phyloP scores from a whole-genome alignment of 2,329 filamentous ascomycete genomes.

The Colletotrichum trifolii region DNA sequence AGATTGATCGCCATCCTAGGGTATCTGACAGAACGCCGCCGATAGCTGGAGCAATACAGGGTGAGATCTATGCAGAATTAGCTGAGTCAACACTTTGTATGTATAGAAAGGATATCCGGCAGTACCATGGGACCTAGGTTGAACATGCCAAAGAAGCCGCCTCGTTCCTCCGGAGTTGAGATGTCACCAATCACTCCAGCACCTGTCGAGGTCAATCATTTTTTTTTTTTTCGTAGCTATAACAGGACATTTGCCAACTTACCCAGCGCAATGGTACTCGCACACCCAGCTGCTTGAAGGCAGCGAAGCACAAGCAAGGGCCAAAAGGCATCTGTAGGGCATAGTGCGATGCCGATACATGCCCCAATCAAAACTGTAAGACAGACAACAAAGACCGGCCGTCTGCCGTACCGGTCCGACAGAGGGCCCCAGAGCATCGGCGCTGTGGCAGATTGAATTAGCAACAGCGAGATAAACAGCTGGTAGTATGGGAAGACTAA shows the following conservation, averaged over 20 bases:
- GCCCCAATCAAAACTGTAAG: conserved; percentile 45
- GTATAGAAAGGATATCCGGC: too few species aligned
- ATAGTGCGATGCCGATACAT: conserved; percentile 46
- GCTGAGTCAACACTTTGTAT: not conserved
- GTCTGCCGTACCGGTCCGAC: conserved; percentile 46
- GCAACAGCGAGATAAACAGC: too few species aligned
- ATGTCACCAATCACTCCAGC: conserved; percentile 49
- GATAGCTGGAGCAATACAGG: conserved; percentile 61
- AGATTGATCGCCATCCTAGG: conserved; percentile 62
- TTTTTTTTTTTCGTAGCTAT: rapidly evolving
- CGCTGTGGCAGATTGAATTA: conserved; percentile 9
- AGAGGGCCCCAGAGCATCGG: conserved; percentile 50
- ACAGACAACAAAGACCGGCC: conserved; percentile 45
- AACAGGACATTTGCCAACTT: not conserved
- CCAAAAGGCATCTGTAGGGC: conserved; percentile 46
- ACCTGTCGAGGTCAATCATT: conserved; percentile 24
- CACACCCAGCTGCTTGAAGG: conserved; percentile 47
- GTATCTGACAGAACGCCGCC: conserved; percentile 59
- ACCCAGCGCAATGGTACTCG: conserved; percentile 47
- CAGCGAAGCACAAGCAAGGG: conserved; percentile 45
- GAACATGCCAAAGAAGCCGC: conserved; percentile 48
- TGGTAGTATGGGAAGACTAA: not conserved
- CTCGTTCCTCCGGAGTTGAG: conserved; percentile 45
- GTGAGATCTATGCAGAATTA: conserved; percentile 46
- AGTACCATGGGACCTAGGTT: conserved; percentile 46